Base-by-base conservation (phyloP, 495 filamentous ascomycete genomes). In the Podospora bellae-mahoneyi region DNA sequence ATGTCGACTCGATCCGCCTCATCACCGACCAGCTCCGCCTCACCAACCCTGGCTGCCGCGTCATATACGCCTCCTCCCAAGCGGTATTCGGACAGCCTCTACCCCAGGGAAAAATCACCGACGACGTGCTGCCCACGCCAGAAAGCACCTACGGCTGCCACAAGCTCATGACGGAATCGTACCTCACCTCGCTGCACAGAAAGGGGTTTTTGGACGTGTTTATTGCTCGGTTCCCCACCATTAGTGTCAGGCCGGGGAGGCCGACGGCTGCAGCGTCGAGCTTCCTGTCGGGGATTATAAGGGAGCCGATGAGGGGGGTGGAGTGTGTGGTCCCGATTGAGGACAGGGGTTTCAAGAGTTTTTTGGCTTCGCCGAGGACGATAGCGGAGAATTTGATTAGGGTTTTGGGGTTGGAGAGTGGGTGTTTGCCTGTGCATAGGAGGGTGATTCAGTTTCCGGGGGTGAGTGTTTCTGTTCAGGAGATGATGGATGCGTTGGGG, bases 111-210 rank as follows among this genome's bases (percentile, higher is more conserved):
- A 67, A 67, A 53, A 72, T 82, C 7, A 75, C 73, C 16, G 78
- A 81, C 68, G 63, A 72, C 27, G 89, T 89, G 7, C 66, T 85
- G 48, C 86, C 92, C 5, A 86, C 87, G 16, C 92, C 92, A 5
- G 80, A 87, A 65, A 85, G 87, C 9, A 90, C 87, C 13, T 94
- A 94, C 73, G 92, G 92, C 61, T 85, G 89, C 62, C 88, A 93
- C 80, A 95, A 95, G 78, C 82, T 93, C 70, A 88, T 93, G 69
- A 83, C 84, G 70, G 92, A 95, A 80, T 83, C 82, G 10, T 79
- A 92, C 28, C 76, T 95, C 71, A 93, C 91, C 73, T 91, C 94
- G 72, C 88, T 91, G 78, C 89, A 89, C 32, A 86, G 92, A 6
- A 85, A 87, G 53, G 88, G 88, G 0, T 87, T 87, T 74, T 71